Base-by-base conservation (phyloP, 192 early-diverging fungal genomes). In the Rhizophagus clarus region DNA sequence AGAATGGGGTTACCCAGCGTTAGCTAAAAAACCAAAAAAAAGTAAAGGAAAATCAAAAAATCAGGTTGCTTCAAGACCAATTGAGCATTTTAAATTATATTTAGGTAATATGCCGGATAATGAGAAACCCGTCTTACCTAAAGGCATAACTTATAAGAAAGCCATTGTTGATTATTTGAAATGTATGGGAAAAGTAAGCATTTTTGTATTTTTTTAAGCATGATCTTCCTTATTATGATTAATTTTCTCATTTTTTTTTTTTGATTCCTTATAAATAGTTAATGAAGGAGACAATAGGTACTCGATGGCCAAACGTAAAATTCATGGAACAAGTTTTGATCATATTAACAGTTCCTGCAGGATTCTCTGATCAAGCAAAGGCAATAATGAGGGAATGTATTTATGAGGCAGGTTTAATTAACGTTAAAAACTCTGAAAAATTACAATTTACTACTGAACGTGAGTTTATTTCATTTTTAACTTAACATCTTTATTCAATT, bases 351-450 rank as follows among this genome's bases (percentile, higher is more conserved):
- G 88, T 89, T 15, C 88, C 88, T 10, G 88, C 88, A 24, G 87
- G 86, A 84, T 89, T 85, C 82, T 84, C 83, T 12, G 88, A 88
- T 42, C 63, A 82, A 51, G 88, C 89, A 60, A 90, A 90, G 74
- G 84, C 81, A 29, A 87, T 86, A 10, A 86, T 90, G 85, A 79
- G 89, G 37, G 85, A 86, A 31, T 88, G 88, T 29, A 86, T 87
- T 31, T 82, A 84, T 51, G 82, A 84, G 15, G 89, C 89, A 15
- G 86, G 82, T 10, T 80, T 90, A 28, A 88, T 56, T 22, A 22
- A 20, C 15, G 4, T 4, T 22, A 56, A 56, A 6, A 56, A 0
- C 51, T 56, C 51, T 7, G 51, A 56, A 56, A 56, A 7, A 22
- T 56, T 56, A 56, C 51, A 56, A 56, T 56, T 56, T 22, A 22